phyloP scores from a whole-genome alignment of 2,329 filamentous ascomycete species.

The Cercospora sojina region DNA sequence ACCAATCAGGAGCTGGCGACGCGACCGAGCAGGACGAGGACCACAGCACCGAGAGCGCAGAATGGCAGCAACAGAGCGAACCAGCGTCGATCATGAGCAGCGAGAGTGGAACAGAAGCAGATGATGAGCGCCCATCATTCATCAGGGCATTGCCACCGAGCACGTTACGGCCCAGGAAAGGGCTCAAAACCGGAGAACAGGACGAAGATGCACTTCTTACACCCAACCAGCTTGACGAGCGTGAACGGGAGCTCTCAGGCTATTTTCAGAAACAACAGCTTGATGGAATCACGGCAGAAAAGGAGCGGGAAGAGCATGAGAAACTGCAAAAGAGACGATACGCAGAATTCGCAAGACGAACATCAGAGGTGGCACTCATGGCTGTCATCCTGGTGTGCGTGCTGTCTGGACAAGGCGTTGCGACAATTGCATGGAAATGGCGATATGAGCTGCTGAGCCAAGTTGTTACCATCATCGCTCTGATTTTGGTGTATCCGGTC shows the following conservation, averaged over 20 bases:
- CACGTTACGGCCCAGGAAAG: conserved; percentile 70
- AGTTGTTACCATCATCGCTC: conserved; percentile 30
- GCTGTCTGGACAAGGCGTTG: conserved; percentile 40
- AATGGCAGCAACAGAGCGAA: conserved; percentile 27
- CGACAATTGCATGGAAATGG: conserved; percentile 39
- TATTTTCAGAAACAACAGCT: conserved; percentile 39
- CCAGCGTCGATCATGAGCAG: conserved; percentile 60
- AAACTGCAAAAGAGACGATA: conserved; percentile 82
- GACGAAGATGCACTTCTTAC: conserved; percentile 47
- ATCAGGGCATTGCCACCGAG: conserved; percentile 82
- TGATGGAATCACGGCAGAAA: conserved; percentile 38
- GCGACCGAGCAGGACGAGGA: background rate
- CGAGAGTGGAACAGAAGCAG: conserved; percentile 91
- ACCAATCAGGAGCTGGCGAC: background rate
- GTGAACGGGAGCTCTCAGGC: conserved; percentile 43
- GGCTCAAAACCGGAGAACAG: conserved; percentile 59
- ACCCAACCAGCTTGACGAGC: conserved; percentile 47
- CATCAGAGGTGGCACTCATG: conserved; percentile 56
- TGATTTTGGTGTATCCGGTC: conserved; percentile 38
- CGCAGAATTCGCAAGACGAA: conserved; percentile 75
- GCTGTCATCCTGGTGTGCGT: conserved; percentile 53
- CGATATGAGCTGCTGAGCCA: conserved; percentile 41
- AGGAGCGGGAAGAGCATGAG: conserved; percentile 47
- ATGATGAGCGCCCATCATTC: conserved; percentile 76
- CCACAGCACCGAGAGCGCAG: conserved; percentile 2